Evolutionary conservation across 176 grass and related monocot species (phyloP).

Genomic region (Coix lacrymajobi): DNA sequence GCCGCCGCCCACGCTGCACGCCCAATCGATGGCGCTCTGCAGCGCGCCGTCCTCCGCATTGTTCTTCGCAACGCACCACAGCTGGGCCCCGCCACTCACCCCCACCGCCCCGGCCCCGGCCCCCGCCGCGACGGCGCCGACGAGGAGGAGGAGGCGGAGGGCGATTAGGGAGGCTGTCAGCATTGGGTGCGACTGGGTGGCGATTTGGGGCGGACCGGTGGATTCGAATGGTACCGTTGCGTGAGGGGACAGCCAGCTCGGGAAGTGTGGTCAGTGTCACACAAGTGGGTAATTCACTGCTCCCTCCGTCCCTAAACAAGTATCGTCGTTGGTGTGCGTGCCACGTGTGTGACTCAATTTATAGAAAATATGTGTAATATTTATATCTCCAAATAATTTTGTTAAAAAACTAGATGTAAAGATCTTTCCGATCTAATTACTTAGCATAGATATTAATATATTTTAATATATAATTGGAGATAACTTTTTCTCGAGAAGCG

Average conservation of each 20-base stretch:
- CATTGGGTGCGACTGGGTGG: conserved; percentile 2
- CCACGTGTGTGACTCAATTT: no score
- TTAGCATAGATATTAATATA: no score
- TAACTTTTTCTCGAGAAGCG: no score
- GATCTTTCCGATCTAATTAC: no score
- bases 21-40: conserved; percentile 71
- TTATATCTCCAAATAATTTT: no score
- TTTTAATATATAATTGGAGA: no score
- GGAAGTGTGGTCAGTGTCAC: not conserved
- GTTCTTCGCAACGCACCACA: conserved; percentile 88
- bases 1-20: conserved; percentile 45
- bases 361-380: no score
- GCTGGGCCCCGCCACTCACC: conserved; percentile 36
- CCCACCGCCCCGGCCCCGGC: not conserved
- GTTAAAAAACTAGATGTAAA: no score
- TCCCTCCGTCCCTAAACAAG: no score
- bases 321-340: no score
- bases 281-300: no score
- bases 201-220: not conserved
- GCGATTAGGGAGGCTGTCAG: not conserved
- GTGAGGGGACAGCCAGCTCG: not conserved
- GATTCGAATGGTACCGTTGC: conserved; percentile 12
- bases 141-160: not conserved
- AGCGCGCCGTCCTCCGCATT: conserved; percentile 55
- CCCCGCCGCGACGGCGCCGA: not conserved